Conservation (phyloP, 2,329 filamentous ascomycete genomes). For the Hypomyces perniciosus region DNA sequence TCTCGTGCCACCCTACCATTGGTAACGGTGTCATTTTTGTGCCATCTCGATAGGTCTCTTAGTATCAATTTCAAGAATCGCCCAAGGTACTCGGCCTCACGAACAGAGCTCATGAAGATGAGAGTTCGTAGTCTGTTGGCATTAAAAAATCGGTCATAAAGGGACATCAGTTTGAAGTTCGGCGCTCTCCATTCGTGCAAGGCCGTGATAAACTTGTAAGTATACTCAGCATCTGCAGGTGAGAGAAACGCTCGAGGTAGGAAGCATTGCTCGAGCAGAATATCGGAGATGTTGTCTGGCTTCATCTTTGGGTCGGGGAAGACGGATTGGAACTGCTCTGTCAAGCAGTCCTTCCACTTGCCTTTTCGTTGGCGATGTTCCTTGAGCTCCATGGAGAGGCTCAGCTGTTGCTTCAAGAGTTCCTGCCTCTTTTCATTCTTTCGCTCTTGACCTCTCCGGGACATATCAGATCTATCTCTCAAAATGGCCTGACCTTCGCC, state of each 20-base stretch:
- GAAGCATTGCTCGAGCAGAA: conserved; percentile 83
- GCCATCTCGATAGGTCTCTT: conserved; percentile 77
- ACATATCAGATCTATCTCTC: conserved; percentile 68
- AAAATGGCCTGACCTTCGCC: conserved; percentile 61
- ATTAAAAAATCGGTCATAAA: conserved; percentile 80
- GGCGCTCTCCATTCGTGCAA: conserved; percentile 79
- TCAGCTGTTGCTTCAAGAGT: conserved; percentile 61
- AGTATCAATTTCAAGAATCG: conserved; percentile 81
- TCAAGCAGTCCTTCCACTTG: conserved; percentile 62
- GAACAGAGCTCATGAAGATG: conserved; percentile 83
- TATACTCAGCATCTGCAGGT: conserved; percentile 81
- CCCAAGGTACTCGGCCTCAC: conserved; percentile 89
- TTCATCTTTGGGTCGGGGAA: conserved; percentile 63
- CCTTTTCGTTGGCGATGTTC: conserved; percentile 61
- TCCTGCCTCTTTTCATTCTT: conserved; percentile 57
- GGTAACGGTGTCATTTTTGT: conserved; percentile 60
- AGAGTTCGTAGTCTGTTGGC: conserved; percentile 73
- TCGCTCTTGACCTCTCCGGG: conserved; percentile 61
- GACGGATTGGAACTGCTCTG: conserved; percentile 71
- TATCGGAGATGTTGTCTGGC: conserved; percentile 62
- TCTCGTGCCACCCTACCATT: conserved; percentile 33
- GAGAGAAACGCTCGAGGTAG: conserved; percentile 83
- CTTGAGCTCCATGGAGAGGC: conserved; percentile 67
- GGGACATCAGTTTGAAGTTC: conserved; percentile 77
- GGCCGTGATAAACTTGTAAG: conserved; percentile 78